A percentile compares a stretch with the other conserved stretches of the same genome.
Evolutionary conservation across 257 asterid species (phyloP).

Genomic region (Solanum clarkiae): DNA sequence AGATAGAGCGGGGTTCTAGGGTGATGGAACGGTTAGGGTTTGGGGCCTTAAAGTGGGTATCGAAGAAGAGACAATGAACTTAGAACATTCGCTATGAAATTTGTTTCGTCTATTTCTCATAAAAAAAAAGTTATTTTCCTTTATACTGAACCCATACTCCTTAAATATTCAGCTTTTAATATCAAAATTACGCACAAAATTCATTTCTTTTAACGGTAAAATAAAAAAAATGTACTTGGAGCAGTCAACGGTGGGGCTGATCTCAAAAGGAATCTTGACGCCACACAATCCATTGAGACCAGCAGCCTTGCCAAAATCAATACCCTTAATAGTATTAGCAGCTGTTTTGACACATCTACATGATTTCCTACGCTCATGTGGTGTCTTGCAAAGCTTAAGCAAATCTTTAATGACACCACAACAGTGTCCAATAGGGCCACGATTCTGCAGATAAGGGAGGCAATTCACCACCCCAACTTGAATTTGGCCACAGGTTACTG

Average conservation of each 20-base stretch:
- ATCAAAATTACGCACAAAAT: not conserved
- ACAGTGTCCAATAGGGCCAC: not conserved
- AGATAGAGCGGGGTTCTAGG: not conserved
- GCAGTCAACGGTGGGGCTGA: constrained; percentile 9
- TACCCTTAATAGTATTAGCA: not conserved
- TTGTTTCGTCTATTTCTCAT: not conserved
- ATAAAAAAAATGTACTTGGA: not conserved
- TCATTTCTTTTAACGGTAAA: not conserved
- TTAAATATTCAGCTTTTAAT: not conserved
- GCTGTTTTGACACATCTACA: constrained; percentile 6
- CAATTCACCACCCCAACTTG: not conserved
- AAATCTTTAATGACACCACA: constrained; percentile 2
- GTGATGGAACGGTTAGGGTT: not conserved
- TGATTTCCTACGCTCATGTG: constrained; percentile 2
- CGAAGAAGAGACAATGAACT: not conserved
- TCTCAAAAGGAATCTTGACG: not conserved
- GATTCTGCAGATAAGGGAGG: not conserved
- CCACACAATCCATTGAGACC: constrained; percentile 1
- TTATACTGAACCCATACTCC: no score
- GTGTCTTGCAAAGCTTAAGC: not conserved
- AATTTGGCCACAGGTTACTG: not conserved
- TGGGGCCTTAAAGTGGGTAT: not conserved
- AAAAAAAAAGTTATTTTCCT: no score
- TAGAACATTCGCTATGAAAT: no score
- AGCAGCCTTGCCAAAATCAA: not conserved